A percentile compares a stretch with the other conserved stretches of the same genome.
phyloP scores from a whole-genome alignment of 2,329 filamentous ascomycete species.

The Alternaria arbusti region DNA sequence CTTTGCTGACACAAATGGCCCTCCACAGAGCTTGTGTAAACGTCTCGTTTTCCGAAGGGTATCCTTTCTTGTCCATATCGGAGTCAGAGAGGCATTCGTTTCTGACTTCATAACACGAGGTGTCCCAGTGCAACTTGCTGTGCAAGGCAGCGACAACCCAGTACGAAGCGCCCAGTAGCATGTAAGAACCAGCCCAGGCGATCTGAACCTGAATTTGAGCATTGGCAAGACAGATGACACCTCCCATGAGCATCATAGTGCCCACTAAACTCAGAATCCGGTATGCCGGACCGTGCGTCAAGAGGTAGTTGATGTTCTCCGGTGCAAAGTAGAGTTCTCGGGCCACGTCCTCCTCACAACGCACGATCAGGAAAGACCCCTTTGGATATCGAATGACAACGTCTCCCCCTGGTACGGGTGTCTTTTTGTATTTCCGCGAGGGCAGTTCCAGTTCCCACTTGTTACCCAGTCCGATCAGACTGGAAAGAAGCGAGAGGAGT shows the following conservation, averaged over 20 bases:
- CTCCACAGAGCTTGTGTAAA: conserved; percentile 60
- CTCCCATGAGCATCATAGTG: conserved; percentile 60
- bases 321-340: conserved; percentile 60
- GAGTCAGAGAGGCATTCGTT: conserved; percentile 46
- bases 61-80: conserved; percentile 41
- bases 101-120: conserved; percentile 52
- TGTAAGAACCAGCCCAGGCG: conserved; percentile 58
- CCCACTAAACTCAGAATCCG: conserved; percentile 57
- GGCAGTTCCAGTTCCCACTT: conserved; percentile 57
- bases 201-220: conserved; percentile 56
- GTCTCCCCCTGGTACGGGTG: conserved; percentile 49
- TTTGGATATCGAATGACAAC: conserved; percentile 60
- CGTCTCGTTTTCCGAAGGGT: conserved; percentile 37
- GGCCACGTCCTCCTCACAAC: conserved; percentile 58
- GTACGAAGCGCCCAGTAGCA: conserved; percentile 58
- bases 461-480: conserved; percentile 57
- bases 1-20: conserved; percentile 55
- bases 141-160: conserved; percentile 60
- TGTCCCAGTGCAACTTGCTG: conserved; percentile 56
- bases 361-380: conserved; percentile 58
- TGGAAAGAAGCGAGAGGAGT: conserved; percentile 57
- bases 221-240: conserved; percentile 60
- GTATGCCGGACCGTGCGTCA: conserved; percentile 51
- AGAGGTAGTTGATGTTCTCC: conserved; percentile 56
- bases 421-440: conserved; percentile 39